Conservation (phyloP, 495 filamentous ascomycete genomes). For the Cryomyces antarcticus region DNA sequence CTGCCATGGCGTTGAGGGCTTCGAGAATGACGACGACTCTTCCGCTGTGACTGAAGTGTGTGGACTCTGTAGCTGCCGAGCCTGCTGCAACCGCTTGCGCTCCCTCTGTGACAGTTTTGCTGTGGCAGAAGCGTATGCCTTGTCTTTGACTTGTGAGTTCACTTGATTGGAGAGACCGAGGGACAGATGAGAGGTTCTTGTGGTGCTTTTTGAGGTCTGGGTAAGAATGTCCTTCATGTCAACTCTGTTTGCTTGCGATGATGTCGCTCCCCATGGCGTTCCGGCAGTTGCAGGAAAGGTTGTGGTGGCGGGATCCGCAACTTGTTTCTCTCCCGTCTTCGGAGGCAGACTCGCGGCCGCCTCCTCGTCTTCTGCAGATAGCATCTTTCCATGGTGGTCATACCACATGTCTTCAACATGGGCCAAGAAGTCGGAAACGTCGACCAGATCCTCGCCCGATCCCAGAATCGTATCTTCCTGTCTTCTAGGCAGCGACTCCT, state of each 20-base stretch:
- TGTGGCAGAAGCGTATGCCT: constrained; percentile 7
- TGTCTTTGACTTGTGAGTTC: constrained; percentile 9
- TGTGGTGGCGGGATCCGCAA: neutral
- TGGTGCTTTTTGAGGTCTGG: constrained; percentile 35
- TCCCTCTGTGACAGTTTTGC: constrained; percentile 73
- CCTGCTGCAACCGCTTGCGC: constrained; percentile 51
- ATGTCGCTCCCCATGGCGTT: constrained; percentile 40
- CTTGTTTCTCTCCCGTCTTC: neutral
- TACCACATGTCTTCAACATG: constrained; percentile 9
- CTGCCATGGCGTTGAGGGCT: constrained; percentile 55
- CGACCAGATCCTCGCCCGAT: too few species aligned
- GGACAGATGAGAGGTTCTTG: constrained; percentile 46
- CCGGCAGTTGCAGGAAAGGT: constrained; percentile 3
- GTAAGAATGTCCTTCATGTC: constrained; percentile 72
- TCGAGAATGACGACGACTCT: constrained; percentile 20
- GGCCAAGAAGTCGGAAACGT: too few species aligned
- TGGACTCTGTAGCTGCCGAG: constrained; percentile 17
- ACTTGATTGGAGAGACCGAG: constrained; percentile 36
- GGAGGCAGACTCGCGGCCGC: constrained; percentile 2
- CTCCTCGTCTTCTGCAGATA: constrained; percentile 9
- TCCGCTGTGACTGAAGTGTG: constrained; percentile 23
- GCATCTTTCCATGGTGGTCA: constrained; percentile 17
- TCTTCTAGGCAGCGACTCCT: neutral
- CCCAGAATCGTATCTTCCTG: too few species aligned
- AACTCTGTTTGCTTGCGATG: constrained; percentile 39